Conservation (phyloP, 306 rosid genomes). For the Urtica urens region DNA sequence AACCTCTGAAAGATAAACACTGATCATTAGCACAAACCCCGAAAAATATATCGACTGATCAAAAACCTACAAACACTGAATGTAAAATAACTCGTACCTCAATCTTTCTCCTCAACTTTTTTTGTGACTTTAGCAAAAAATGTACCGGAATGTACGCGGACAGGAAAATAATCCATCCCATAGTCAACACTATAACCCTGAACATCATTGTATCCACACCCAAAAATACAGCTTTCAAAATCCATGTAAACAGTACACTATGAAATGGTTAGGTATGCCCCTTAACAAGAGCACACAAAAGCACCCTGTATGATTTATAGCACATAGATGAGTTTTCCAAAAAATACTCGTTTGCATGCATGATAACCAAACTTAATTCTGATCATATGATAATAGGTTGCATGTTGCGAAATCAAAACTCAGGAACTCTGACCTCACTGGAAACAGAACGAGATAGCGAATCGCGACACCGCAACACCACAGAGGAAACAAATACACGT, state of each 20-base stretch:
- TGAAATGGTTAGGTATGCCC: too few relatives aligned
- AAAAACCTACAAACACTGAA: neutral
- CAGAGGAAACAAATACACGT: slow-evolving; percentile 79
- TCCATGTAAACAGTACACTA: neutral
- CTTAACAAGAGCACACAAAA: too few relatives aligned
- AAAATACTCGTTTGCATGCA: too few relatives aligned
- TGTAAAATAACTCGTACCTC: slow-evolving; percentile 45
- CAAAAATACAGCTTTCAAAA: slow-evolving; percentile 5
- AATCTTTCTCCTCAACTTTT: slow-evolving; percentile 54
- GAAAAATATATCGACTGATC: neutral
- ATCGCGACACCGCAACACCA: slow-evolving; percentile 92
- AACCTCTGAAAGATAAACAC: slow-evolving; percentile 36
- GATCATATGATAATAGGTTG: too few relatives aligned
- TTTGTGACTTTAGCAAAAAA: slow-evolving; percentile 54
- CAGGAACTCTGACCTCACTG: slow-evolving; percentile 49
- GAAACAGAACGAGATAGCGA: slow-evolving; percentile 76
- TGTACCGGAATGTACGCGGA: slow-evolving; percentile 76
- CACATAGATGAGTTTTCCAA: too few relatives aligned
- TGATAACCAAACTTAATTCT: too few relatives aligned
- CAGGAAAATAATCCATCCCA: slow-evolving; percentile 94
- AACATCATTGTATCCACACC: slow-evolving; percentile 11
- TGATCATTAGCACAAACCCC: neutral
- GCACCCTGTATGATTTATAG: too few relatives aligned
- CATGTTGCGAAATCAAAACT: slow-evolving; percentile 1
- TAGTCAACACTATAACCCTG: slow-evolving; percentile 77